phyloP scores from a whole-genome alignment of 108 stramenopile species.

The Discostella stelligeroides region DNA sequence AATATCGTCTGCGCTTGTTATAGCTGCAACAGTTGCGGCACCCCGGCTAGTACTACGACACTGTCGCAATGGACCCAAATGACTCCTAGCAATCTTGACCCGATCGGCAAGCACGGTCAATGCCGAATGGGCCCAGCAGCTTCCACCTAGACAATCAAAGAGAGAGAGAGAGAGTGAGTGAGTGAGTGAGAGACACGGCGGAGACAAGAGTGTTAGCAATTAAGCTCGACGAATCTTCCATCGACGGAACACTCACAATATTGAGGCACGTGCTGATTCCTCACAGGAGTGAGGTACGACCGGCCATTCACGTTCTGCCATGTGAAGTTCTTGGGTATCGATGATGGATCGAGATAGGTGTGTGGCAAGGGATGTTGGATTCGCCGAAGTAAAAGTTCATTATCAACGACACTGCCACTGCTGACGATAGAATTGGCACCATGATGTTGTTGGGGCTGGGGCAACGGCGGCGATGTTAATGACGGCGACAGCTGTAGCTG shows the following conservation, averaged over 20 bases:
- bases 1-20: conserved; percentile 4
- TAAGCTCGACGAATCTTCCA: neutral
- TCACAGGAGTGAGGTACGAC: conserved; percentile 56
- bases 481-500: no score
- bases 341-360: conserved; percentile 58
- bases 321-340: conserved; percentile 78
- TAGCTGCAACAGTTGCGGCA: neutral
- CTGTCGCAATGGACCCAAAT: conserved; percentile 9
- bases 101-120: conserved; percentile 74
- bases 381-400: no score
- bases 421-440: no score
- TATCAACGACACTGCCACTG: no score
- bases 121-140: conserved; percentile 88
- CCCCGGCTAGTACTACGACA: neutral
- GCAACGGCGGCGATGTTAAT: no score
- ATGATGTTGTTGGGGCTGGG: no score
- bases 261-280: conserved; percentile 88
- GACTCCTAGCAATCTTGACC: conserved; percentile 71
- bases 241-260: conserved; percentile 25
- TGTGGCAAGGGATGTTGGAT: conserved; percentile 63
- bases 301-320: conserved; percentile 72
- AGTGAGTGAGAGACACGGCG: no score
- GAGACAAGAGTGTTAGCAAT: no score
- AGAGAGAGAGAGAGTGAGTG: neutral
- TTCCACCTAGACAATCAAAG: conserved; percentile 53